These are phyloP conservation scores for Isatis lusitanica DNA, from an alignment of 441 rosid species.

Conservation along the genomic window DNA sequence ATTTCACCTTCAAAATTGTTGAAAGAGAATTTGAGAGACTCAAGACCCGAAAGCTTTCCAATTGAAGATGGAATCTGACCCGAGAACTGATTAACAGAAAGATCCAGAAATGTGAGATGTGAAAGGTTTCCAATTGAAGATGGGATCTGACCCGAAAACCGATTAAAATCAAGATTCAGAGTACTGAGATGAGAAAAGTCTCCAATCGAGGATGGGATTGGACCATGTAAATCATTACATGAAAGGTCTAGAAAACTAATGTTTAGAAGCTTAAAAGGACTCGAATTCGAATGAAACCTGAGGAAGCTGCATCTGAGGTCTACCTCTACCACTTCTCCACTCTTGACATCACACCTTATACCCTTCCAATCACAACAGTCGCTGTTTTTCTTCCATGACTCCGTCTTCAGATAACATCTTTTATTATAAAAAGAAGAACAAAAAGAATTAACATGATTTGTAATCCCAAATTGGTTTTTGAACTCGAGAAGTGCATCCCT, in stretches of 20 bases:
- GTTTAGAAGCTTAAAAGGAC: not conserved
- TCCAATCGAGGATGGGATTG: no score
- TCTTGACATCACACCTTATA: not conserved
- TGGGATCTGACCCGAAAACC: not conserved
- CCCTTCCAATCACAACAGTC: not conserved
- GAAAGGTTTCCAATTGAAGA: not conserved
- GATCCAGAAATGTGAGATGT: not conserved
- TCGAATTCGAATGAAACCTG: not conserved
- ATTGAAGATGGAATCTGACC: not conserved
- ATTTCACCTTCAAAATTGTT: not conserved
- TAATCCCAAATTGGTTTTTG: not conserved
- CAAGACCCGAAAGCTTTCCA: not conserved
- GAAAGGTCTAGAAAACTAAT: not conserved
- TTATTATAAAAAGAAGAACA: no score
- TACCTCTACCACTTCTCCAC: not conserved
- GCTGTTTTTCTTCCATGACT: not conserved
- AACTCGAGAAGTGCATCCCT: slow-evolving; percentile 17
- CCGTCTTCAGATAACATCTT: no score
- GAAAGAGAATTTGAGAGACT: not conserved
- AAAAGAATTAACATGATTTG: no score
- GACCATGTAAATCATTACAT: not conserved
- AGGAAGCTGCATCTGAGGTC: not conserved
- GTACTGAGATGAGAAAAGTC: no score
- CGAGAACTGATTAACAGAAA: not conserved
- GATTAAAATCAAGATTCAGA: no score